Conservation (phyloP, 441 rosid genomes). For the Arabidopsis lyrata region DNA sequence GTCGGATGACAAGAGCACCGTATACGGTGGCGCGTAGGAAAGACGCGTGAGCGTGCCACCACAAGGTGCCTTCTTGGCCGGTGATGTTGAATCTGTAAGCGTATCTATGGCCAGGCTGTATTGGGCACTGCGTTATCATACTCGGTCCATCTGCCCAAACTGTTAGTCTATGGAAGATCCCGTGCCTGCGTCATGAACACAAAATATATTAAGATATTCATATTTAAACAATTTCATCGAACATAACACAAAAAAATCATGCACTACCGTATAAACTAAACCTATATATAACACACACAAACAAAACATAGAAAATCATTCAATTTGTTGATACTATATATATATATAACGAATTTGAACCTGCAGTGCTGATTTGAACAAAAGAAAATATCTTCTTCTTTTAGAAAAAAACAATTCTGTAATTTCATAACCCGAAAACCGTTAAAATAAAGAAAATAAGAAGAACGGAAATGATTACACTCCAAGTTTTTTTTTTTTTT, state of each 20-base stretch:
- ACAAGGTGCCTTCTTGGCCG: slow-evolving; percentile 85
- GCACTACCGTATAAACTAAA: no score
- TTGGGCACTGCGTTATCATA: slow-evolving; percentile 88
- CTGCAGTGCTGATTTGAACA: no score
- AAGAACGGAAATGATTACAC: background rate
- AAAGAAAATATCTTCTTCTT: no score
- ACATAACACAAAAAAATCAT: background rate
- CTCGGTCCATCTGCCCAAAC: slow-evolving; percentile 91
- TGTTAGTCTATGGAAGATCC: slow-evolving; percentile 72
- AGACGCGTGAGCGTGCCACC: slow-evolving; percentile 95
- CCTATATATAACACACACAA: background rate
- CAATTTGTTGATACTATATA: no score
- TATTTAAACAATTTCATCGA: background rate
- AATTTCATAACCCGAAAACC: no score
- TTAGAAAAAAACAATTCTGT: no score
- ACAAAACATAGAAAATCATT: background rate
- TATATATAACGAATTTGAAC: no score
- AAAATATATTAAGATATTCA: background rate
- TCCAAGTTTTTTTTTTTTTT: background rate
- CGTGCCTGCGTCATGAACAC: slow-evolving; percentile 64
- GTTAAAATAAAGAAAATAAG: no score
- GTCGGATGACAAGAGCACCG: slow-evolving; percentile 79
- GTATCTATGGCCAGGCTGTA: slow-evolving; percentile 64
- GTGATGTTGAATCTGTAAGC: slow-evolving; percentile 67
- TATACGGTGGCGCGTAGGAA: slow-evolving; percentile 79